Conservation (phyloP, 306 rosid genomes). For the Cajanus cajan region DNA sequence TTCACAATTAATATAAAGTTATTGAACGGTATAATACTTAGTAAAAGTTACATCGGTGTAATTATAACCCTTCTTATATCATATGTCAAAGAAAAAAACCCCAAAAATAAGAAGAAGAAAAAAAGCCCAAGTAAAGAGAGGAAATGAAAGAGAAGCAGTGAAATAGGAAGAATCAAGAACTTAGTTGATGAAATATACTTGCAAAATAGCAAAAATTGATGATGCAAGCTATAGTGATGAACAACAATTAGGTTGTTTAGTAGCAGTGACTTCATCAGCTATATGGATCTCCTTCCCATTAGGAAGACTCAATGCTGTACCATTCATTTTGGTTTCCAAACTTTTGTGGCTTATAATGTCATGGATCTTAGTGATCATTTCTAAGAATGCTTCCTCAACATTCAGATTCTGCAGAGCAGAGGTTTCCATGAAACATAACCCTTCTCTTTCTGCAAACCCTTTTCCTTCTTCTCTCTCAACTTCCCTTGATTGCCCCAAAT, state of each 20-base stretch:
- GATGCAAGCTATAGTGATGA: conserved; percentile 17
- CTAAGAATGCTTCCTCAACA: conserved; percentile 75
- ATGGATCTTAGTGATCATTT: conserved; percentile 69
- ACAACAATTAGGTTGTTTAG: conserved; percentile 69
- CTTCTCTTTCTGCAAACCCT: conserved; percentile 57
- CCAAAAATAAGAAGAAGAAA: too few species aligned
- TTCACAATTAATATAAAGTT: too few species aligned
- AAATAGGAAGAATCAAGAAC: not conserved
- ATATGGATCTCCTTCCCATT: conserved; percentile 56
- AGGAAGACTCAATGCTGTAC: conserved; percentile 23
- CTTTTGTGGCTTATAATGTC: conserved; percentile 60
- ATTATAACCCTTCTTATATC: too few species aligned
- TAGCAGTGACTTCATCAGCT: conserved; percentile 76
- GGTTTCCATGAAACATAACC: conserved; percentile 86
- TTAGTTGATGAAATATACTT: not conserved
- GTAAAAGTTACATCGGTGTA: too few species aligned
- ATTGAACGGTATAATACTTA: too few species aligned
- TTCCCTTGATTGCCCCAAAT: conserved; percentile 63
- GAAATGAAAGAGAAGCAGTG: not conserved
- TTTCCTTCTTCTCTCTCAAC: conserved; percentile 72
- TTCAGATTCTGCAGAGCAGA: conserved; percentile 79
- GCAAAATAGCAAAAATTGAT: not conserved
- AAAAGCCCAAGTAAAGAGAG: not conserved
- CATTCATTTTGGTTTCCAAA: conserved; percentile 51
- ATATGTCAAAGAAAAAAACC: too few species aligned